These are phyloP conservation scores for Phylloporus gajari DNA, from an alignment of 1,284 basidiomycete genomes.

Conservation along the genomic window DNA sequence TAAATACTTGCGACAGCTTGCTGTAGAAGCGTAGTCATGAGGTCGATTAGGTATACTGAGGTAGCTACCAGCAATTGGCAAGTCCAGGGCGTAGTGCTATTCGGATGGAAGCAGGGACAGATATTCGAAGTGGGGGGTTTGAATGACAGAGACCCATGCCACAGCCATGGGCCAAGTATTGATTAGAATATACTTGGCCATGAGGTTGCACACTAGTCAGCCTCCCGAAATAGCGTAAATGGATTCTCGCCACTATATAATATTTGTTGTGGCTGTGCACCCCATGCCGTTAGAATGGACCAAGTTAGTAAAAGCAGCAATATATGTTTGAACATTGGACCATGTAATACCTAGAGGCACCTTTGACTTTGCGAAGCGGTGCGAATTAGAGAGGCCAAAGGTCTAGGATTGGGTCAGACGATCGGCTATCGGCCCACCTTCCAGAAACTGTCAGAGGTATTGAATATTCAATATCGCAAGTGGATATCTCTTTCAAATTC, in stretches of 20 bases:
- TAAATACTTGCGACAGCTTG: neutral
- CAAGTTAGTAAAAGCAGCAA: neutral
- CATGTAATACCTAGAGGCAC: neutral
- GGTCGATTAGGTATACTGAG: neutral
- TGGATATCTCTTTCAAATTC: no score
- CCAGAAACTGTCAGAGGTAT: no score
- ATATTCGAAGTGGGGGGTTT: neutral
- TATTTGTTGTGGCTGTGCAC: neutral
- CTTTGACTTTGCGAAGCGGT: neutral
- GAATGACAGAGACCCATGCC: neutral
- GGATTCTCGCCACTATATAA: neutral
- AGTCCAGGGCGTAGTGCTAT: neutral
- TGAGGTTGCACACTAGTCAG: neutral
- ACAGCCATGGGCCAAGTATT: neutral
- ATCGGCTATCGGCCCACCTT: neutral
- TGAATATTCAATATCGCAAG: no score
- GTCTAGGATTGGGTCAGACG: neutral
- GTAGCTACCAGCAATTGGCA: neutral
- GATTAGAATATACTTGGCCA: neutral
- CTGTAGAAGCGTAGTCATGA: neutral
- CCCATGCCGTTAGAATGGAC: neutral
- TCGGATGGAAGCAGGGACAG: neutral
- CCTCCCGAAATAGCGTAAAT: neutral
- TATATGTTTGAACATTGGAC: neutral
- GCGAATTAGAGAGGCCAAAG: neutral